Evolutionary conservation across 2,329 filamentous ascomycete species (phyloP).

Genomic region (Fusarium sp.): DNA sequence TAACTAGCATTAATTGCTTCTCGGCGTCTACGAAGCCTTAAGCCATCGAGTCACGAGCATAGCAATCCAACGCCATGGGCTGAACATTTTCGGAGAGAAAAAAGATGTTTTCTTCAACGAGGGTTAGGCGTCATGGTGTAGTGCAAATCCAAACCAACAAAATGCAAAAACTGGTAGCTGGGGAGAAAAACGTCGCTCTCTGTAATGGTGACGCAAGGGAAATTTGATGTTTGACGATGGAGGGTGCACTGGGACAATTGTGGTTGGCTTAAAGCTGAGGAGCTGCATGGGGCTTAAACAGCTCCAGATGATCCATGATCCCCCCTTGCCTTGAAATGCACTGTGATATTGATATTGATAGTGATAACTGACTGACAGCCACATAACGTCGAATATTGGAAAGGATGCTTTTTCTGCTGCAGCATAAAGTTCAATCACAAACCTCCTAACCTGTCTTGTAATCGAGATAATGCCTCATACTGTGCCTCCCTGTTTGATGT

Average conservation of each 20-base stretch:
- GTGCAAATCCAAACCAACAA: too few relatives aligned
- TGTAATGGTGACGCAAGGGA: slow-evolving; percentile 27
- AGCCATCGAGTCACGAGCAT: not conserved
- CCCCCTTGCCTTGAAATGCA: not conserved
- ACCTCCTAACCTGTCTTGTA: not conserved
- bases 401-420: not conserved
- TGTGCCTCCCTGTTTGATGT: not conserved
- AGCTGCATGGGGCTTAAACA: too few relatives aligned
- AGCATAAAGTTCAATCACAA: not conserved
- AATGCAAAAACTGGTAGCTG: not conserved
- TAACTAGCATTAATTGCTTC: slow-evolving; percentile 26
- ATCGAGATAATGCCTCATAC: not conserved
- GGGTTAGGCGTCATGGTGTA: not conserved
- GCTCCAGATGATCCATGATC: too few relatives aligned
- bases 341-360: not conserved
- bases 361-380: not conserved
- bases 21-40: slow-evolving; percentile 4
- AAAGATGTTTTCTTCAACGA: not conserved
- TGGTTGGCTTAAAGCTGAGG: slow-evolving; percentile 13
- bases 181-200: not conserved
- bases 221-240: not conserved
- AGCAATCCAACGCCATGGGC: not conserved
- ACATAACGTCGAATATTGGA: not conserved
- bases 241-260: slow-evolving; percentile 12
- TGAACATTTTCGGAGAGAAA: not conserved